Evolutionary conservation across 2,329 filamentous ascomycete species (phyloP).

Genomic region (Penicillium decumbens): DNA sequence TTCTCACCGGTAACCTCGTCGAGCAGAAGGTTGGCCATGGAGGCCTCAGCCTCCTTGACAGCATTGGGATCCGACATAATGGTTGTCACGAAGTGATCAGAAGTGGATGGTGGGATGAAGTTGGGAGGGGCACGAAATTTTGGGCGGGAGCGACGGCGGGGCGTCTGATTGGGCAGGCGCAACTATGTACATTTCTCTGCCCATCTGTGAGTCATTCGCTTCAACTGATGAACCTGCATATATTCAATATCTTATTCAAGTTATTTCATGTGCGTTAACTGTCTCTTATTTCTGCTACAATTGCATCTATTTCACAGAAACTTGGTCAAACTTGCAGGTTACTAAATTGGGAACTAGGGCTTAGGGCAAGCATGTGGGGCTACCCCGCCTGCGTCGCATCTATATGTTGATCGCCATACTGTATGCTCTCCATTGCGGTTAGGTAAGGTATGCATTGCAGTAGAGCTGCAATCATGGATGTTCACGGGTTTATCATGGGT

Average conservation of each 20-base stretch:
- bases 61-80: slow-evolving; percentile 41
- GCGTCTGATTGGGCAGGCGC: slow-evolving; percentile 24
- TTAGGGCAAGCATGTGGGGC: slow-evolving; percentile 33
- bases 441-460: too few species aligned
- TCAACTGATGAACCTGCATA: background rate
- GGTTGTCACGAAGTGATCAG: slow-evolving; percentile 10
- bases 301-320: background rate
- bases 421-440: too few species aligned
- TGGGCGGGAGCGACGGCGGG: slow-evolving; percentile 29
- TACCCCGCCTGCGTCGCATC: slow-evolving; percentile 18
- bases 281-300: background rate
- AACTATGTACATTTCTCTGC: slow-evolving; percentile 5
- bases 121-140: slow-evolving; percentile 29
- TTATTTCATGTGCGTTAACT: background rate
- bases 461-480: too few species aligned
- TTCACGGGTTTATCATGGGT: too few species aligned
- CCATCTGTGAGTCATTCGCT: background rate
- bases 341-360: slow-evolving; percentile 29
- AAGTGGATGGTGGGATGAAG: slow-evolving; percentile 25
- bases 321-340: background rate
- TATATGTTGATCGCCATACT: background rate
- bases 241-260: background rate
- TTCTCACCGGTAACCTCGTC: slow-evolving; percentile 92
- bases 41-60: slow-evolving; percentile 45
- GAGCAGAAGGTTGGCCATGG: slow-evolving; percentile 68